Evolutionary conservation across 1,284 basidiomycete species (phyloP).

Genomic region (Apiotrichum brassicae): DNA sequence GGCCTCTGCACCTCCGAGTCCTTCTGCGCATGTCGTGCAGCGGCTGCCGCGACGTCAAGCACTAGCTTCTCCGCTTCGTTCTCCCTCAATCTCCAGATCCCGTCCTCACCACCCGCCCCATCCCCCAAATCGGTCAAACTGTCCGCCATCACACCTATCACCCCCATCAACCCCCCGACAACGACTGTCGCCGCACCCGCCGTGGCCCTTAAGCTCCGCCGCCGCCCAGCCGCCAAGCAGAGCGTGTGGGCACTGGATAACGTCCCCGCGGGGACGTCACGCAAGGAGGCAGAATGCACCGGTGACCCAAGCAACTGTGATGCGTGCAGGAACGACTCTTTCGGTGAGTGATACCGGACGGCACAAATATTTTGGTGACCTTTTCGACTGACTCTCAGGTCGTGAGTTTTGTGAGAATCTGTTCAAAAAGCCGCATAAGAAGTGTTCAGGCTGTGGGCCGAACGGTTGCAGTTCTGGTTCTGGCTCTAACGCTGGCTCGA

Average conservation of each 20-base stretch:
- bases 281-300: conserved; percentile 39
- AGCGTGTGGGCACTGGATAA: conserved; percentile 32
- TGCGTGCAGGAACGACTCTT: conserved; percentile 44
- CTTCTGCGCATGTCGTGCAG: conserved; percentile 40
- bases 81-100: background rate
- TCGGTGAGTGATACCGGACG: conserved; percentile 29
- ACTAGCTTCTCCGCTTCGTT: background rate
- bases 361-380: background rate
- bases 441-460: conserved; percentile 10
- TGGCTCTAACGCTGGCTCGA: no score
- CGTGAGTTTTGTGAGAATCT: conserved; percentile 72
- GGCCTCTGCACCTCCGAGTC: conserved; percentile 37
- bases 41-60: conserved; percentile 6
- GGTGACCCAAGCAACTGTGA: conserved; percentile 47
- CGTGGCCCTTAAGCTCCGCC: conserved; percentile 14
- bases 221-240: conserved; percentile 14
- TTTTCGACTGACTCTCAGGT: background rate
- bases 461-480: conserved; percentile 4
- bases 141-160: no score
- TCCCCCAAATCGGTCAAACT: background rate
- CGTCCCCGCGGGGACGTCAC: conserved; percentile 10
- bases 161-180: background rate
- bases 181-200: conserved; percentile 7
- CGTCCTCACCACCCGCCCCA: background rate
- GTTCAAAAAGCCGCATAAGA: conserved; percentile 38